Base-by-base conservation (phyloP, 495 filamentous ascomycete species). In the Aspergillus bridgeri region DNA sequence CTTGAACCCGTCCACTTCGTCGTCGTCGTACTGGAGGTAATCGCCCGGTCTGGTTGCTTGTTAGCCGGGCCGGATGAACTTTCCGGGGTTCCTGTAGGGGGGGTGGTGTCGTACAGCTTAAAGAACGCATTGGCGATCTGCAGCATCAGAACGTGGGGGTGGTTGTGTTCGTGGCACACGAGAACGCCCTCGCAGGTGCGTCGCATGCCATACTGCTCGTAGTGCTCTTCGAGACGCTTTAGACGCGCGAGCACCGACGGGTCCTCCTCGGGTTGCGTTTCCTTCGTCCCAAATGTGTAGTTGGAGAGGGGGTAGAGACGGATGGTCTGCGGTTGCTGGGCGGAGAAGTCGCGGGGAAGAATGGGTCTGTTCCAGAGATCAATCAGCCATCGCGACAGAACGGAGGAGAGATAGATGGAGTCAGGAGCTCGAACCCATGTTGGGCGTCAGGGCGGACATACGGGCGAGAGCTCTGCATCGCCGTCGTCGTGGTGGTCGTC, bases 81-180 rank as follows among this genome's bases (percentile, higher is more conserved):
- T n/a, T n/a, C n/a, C n/a, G n/a, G n/a, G n/a, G n/a, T n/a, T n/a
- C n/a, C n/a, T n/a, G n/a, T n/a, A n/a, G 22, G 15, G 45, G 19
- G 20, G 1, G 15, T 20, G n/a, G 22, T 19, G 44, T 63, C 80
- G 13, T 78, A 90, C 75, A 98, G 82, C 77, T 98, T 98, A 79
- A 98, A 98, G 73, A 98, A 98, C 5, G 94, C 93, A 75, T 98
- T 98, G 21, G 94, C 94, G 60, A 98, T 98, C 79, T 98, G 94
- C 61, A 98, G 80, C 95, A 97, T 98, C 66, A 97, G 74, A 53
- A 98, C 94, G 68, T 98, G 94, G 1, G 94, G 94, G 70, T 97
- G 94, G 71, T 96, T 97, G 78, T 98, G 93, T 72, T 98, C 94
- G 69, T 98, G 94, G 74, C 94, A 98, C 59, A 98, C 90, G 11